A percentile compares a stretch with the other conserved stretches of the same genome.
These are phyloP conservation scores for Phlebopus sp. DNA, from an alignment of 1,284 basidiomycete species.

Conservation along the genomic window DNA sequence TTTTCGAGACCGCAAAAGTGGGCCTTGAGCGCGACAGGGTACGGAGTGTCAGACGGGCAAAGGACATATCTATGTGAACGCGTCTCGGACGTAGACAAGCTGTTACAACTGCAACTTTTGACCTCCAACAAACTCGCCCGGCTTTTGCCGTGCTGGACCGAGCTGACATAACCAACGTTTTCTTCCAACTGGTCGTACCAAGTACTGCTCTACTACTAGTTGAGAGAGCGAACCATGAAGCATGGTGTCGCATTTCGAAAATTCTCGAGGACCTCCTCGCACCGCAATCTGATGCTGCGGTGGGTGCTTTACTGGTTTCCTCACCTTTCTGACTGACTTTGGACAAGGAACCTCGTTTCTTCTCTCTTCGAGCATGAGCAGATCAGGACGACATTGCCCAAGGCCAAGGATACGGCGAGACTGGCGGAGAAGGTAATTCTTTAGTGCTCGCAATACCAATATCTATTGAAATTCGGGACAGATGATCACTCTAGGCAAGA, in stretches of 20 bases:
- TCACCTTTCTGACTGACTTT: conserved; percentile 9
- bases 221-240: conserved; percentile 85
- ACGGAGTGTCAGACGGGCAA: conserved; percentile 47
- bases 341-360: conserved; percentile 84
- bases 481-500: conserved; percentile 90
- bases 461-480: conserved; percentile 32
- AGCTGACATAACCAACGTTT: not conserved
- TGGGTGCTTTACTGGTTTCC: conserved; percentile 29
- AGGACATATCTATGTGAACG: conserved; percentile 42
- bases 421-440: conserved; percentile 85
- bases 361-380: conserved; percentile 95
- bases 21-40: conserved; percentile 39
- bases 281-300: conserved; percentile 86
- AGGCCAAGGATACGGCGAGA: conserved; percentile 90
- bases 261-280: conserved; percentile 83
- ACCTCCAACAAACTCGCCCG: conserved; percentile 10
- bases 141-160: conserved; percentile 21
- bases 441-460: not conserved
- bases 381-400: conserved; percentile 94
- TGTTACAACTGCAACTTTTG: not conserved
- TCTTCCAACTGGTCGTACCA: not conserved
- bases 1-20: conserved; percentile 31
- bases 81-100: conserved; percentile 8
- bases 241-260: conserved; percentile 89
- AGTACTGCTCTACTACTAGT: no score